Evolutionary conservation across 331 rosid genomes (phyloP).

Genomic region (Ulmus americana): DNA sequence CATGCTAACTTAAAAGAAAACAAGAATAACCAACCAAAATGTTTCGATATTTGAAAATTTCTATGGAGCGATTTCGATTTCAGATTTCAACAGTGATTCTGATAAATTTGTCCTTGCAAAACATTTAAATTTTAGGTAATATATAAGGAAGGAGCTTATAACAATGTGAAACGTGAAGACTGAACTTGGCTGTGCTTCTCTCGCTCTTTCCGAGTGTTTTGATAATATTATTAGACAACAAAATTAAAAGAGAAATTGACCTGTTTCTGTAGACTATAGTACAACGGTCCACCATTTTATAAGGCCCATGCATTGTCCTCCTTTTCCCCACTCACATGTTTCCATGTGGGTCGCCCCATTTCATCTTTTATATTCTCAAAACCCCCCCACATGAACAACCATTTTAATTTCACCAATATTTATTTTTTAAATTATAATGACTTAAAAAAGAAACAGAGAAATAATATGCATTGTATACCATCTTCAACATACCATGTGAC

Average conservation of each 20-base stretch:
- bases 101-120: conserved; percentile 11
- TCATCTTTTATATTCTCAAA: conserved; percentile 19
- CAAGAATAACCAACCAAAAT: background rate
- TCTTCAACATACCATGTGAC: conserved; percentile 52
- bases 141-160: background rate
- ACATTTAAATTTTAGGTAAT: background rate
- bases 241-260: conserved; percentile 11
- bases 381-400: conserved; percentile 27
- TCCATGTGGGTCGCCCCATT: conserved; percentile 41
- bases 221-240: background rate
- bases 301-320: conserved; percentile 26
- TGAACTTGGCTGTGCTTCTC: conserved; percentile 14
- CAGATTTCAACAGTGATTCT: background rate
- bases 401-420: background rate
- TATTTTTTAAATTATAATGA: too few relatives aligned
- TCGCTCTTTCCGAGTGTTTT: background rate
- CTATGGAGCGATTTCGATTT: background rate
- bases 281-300: conserved; percentile 26
- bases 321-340: conserved; percentile 49
- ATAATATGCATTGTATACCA: conserved; percentile 27
- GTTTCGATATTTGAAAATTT: background rate
- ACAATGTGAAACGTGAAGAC: conserved; percentile 27
- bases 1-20: background rate
- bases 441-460: too few relatives aligned
- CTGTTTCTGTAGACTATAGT: conserved; percentile 4